A percentile compares a stretch with the other conserved stretches of the same genome.
phyloP scores from a whole-genome alignment of 2,329 filamentous ascomycete species.

The Rhynchosporium agropyri region DNA sequence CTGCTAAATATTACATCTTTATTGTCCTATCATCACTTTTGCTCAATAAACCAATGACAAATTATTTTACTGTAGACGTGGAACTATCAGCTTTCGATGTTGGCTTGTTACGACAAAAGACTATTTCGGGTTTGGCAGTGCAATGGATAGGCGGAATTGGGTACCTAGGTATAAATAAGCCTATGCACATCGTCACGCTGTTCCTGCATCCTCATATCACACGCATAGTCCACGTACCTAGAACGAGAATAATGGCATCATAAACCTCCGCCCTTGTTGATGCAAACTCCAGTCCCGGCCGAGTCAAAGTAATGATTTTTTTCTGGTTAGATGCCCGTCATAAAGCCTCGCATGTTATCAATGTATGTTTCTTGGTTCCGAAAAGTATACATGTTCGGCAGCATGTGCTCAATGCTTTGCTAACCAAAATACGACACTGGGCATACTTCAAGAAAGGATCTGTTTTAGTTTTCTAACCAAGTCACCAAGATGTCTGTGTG shows the following conservation, averaged over 20 bases:
- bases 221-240: neutral
- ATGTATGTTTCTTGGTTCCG: neutral
- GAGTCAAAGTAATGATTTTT: neutral
- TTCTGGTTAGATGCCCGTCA: too few relatives aligned
- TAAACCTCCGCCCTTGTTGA: neutral
- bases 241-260: neutral
- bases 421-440: too few relatives aligned
- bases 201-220: slow-evolving; percentile 1
- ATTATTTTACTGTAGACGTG: too few relatives aligned
- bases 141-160: neutral
- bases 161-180: neutral
- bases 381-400: neutral
- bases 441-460: too few relatives aligned
- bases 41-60: too few relatives aligned
- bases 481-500: too few relatives aligned
- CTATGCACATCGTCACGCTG: slow-evolving; percentile 13
- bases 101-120: too few relatives aligned
- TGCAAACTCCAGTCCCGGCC: neutral
- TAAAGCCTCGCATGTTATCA: too few relatives aligned
- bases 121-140: neutral
- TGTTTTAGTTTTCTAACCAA: neutral
- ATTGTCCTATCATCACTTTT: too few relatives aligned
- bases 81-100: too few relatives aligned
- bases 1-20: too few relatives aligned
- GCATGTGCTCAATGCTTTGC: neutral